Base-by-base conservation (phyloP, 768 basidiomycete species). In the Lenzites betulinus region DNA sequence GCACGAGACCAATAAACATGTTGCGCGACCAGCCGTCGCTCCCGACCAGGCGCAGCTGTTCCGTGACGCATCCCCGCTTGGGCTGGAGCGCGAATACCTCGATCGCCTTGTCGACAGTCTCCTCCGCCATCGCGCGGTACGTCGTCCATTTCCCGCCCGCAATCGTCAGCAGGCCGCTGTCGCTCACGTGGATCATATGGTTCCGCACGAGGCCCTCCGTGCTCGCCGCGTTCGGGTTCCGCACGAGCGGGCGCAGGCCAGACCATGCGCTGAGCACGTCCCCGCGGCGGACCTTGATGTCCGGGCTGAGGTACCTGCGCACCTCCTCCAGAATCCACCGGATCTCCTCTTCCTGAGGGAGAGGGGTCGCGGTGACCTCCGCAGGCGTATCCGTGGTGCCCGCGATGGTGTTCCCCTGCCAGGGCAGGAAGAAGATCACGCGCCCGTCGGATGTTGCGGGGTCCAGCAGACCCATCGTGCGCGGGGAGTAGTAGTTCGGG, bases 81-180 rank as follows among this genome's bases (percentile, higher is more conserved):
- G 77, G 80, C 69, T 83, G 76, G 56, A 98, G 77, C 28, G 77
- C 80, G 77, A 92, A 97, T 41, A 83, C 83, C 73, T 90, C 83
- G 60, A 98, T 81, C 12, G 96, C 95, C 60, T 81, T 79, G 73
- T 98, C 91, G 46, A 98, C 89, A 0, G 94, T 90, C 78, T 98
- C 96, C 77, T 94, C 83, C 23, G 96, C 94, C 96, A 98, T 97
- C 33, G 87, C 88, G 50, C 92, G 80, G 77, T 98, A 99, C 49
- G 96, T 98, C 60, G 96, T 99, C 96, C 96, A 99, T 75, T 99
- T 99, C 5, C 96, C 96, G 18, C 96, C 96, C 2, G 93, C 94
- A 67, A 98, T 94, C 28, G 95, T 98, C 61, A 99, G 75, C 67
- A 99, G 77, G 18, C 95, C 94, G 62, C 85, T 85, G 48, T 83